Evolutionary conservation across 116 monocot genomes (phyloP), one percentile per base, ranked within the genome.

Genomic region (Trichopus zeylanicus): DNA sequence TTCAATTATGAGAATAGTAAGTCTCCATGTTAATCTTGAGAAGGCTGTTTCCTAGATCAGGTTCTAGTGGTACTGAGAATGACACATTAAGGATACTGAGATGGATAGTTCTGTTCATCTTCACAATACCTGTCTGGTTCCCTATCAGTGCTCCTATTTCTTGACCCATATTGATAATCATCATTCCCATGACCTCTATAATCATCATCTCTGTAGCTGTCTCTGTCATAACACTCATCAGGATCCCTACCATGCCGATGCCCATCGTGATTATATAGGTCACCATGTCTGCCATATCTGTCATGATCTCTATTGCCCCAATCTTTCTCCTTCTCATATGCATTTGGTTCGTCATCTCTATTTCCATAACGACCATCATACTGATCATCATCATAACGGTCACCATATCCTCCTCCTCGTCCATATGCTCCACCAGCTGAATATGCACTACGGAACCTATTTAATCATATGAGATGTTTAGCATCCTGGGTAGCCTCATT

Each of bases 251-350:
- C 78, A 72, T 76, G 74, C 22, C 72, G 61, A 60, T 84, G 78
- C 22, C 71, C 79, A 51, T 87, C 84, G 31, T 73, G 60, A 69
- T 53, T 62, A 59, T 82, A 71, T 12, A 54, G 46, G 48, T 84
- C 76, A 35, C 78, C 64, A 64, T 62, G 64, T 75, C 81, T 79
- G 10, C 70, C 77, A 74, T 81, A 81, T 75, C 74, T 78, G 46
- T 95, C 95, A 65, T 85, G 82, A 68, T 88, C 85, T 66, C 70
- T 83, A 31, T 77, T 71, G 34, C 76, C 70, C 67, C 65, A 74
- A 64, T 92, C 84, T 75, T n/a, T n/a, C n/a, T n/a, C n/a, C n/a
- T n/a, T n/a, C n/a, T n/a, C n/a, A n/a, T n/a, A n/a, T n/a, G n/a
- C n/a, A n/a, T n/a, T n/a, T n/a, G n/a, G n/a, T n/a, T n/a, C n/a